phyloP scores from a whole-genome alignment of 2,329 filamentous ascomycete genomes.

The Diaporthe sp. region DNA sequence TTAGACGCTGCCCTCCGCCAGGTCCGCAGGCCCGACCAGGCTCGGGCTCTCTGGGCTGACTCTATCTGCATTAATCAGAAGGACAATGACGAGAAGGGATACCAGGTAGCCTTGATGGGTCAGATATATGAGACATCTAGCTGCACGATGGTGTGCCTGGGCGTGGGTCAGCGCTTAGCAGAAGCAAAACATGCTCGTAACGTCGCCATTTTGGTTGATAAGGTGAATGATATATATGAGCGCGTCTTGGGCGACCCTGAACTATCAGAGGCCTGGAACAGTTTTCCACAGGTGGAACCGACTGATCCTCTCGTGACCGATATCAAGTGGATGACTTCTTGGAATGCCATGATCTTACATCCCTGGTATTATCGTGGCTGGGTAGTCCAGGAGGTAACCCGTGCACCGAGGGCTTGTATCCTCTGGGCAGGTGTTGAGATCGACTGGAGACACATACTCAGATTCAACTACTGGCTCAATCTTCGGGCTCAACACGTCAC shows the following conservation, averaged over 20 bases:
- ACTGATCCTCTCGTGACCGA: not conserved
- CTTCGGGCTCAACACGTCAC: not conserved
- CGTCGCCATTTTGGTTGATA: not conserved
- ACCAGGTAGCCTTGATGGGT: not conserved
- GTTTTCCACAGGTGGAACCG: not conserved
- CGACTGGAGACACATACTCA: not conserved
- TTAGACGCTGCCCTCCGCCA: not conserved
- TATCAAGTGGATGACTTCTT: not conserved
- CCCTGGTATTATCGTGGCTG: not conserved
- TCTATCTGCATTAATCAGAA: conserved; percentile 13
- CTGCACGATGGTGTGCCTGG: not conserved
- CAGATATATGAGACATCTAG: not conserved
- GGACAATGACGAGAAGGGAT: not conserved
- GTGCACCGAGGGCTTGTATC: not conserved
- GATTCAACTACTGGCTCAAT: not conserved
- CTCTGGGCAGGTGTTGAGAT: not conserved
- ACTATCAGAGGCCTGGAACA: not conserved
- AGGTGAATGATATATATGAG: not conserved
- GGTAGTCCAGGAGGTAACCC: not conserved
- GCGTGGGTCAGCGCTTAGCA: not conserved
- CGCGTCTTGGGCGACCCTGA: not conserved
- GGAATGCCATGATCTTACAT: not conserved
- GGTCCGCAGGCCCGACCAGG: not conserved
- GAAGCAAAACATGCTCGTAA: not conserved
- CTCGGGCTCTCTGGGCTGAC: not conserved